Base-by-base conservation (phyloP, 257 asterid species). In the Echites panduratus region DNA sequence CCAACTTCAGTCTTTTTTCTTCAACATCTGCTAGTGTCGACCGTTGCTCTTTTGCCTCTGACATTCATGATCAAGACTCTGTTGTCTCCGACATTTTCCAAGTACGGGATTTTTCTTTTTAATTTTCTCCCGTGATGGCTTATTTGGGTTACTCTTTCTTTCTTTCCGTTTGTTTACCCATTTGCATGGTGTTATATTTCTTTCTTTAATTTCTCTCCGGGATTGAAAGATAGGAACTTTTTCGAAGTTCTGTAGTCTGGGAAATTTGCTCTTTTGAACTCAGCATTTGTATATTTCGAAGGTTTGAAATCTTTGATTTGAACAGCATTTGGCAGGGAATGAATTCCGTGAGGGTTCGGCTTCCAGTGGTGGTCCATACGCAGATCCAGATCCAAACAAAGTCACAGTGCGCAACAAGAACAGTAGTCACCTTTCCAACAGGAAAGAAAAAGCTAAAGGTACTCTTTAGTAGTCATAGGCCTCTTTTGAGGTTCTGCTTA, bases 21-120 rank as follows among this genome's bases (percentile, higher is more conserved):
- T 94, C 97, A 13, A 88, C 94, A 82, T 88, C 98, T 44, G 98
- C 85, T 13, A 91, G 96, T 79, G 97, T 90, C 17, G 98, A 90
- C 68, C 96, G 98, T 70, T 88, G 96, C 82, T 95, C 98, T 73
- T 90, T 88, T 40, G 88, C 98, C 66, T 91, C 97, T 50, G 97
- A 91, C 79, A 82, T 75, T n/a, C 91, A 84, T 49, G 93, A 90
- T 79, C 93, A 83, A 65, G 87, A 86, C 38, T 86, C 89, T 54
- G 71, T 79, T 40, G 80, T 88, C 66, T 84, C 94, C 59, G 82
- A 73, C 40, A 70, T 66, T 66, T 83, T 88, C 72, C 95, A 83
- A 65, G 96, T 89, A 86, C 41, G 29, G 45, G 5, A 24, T 65
- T 8, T n/a, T 6, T 73, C 38, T 32, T 32, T 32, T 3, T 32